Percentiles rank a stretch among this genome's conserved stretches.
phyloP scores from a whole-genome alignment of 1,139 yeast species.

The Taphrina wiesneri region DNA sequence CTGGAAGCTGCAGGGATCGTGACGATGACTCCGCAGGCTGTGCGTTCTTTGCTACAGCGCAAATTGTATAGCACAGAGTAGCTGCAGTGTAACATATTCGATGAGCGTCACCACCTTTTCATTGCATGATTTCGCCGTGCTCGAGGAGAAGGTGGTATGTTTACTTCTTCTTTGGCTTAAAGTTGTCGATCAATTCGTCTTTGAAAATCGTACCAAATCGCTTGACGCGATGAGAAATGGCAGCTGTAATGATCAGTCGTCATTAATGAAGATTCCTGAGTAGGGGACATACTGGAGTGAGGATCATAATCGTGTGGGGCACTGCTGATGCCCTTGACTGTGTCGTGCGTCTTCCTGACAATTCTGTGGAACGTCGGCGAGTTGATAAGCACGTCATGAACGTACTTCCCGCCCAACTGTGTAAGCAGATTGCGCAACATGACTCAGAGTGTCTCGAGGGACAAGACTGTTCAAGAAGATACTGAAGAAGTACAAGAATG shows the following conservation, averaged over 20 bases:
- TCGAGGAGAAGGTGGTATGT: background rate
- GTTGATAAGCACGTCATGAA: constrained; percentile 24
- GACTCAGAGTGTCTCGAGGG: background rate
- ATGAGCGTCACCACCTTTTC: too few relatives aligned
- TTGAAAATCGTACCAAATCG: constrained; percentile 19
- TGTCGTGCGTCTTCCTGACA: constrained; percentile 29
- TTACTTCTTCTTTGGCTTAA: constrained; percentile 15
- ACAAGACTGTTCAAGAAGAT: too few relatives aligned
- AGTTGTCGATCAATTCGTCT: constrained; percentile 28
- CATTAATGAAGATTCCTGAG: background rate
- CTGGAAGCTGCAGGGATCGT: background rate
- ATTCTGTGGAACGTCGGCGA: constrained; percentile 27
- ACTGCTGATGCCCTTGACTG: constrained; percentile 25
- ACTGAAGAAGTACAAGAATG: background rate
- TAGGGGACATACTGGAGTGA: background rate
- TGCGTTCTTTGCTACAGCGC: background rate
- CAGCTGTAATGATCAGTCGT: background rate
- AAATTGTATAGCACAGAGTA: background rate
- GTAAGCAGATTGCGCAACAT: constrained; percentile 14
- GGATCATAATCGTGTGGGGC: constrained; percentile 23
- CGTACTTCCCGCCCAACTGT: constrained; percentile 24
- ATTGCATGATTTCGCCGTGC: background rate
- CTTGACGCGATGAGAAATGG: constrained; percentile 7
- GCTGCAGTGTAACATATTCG: too few relatives aligned
- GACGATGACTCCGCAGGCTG: background rate